Evolutionary conservation across 1,139 yeast species (phyloP).

Genomic region (Torulaspora pretoriensis): DNA sequence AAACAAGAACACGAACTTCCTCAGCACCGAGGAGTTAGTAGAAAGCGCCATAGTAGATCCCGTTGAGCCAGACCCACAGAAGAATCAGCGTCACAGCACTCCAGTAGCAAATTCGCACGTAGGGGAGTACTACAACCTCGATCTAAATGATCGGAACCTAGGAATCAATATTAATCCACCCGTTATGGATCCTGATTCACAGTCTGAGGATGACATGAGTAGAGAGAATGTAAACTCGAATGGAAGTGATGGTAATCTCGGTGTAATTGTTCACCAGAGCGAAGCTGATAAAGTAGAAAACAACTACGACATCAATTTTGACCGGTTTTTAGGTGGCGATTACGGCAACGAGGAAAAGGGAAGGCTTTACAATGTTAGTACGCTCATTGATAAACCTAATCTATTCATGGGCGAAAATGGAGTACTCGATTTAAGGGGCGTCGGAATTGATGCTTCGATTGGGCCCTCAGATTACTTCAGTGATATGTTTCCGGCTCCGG

Average conservation of each 20-base stretch:
- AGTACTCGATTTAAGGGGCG: constrained; percentile 19
- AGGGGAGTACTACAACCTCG: constrained; percentile 16
- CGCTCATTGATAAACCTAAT: constrained; percentile 25
- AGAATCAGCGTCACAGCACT: constrained; percentile 6
- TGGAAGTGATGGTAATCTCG: constrained; percentile 9
- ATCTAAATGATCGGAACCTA: constrained; percentile 14
- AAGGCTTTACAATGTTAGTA: constrained; percentile 22
- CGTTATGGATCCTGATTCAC: constrained; percentile 15
- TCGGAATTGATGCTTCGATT: constrained; percentile 18
- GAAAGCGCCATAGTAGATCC: constrained; percentile 56
- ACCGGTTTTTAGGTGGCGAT: constrained; percentile 16
- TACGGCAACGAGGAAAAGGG: constrained; percentile 9
- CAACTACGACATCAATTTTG: constrained; percentile 14
- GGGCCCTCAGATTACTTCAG: constrained; percentile 20
- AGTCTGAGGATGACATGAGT: constrained; percentile 13
- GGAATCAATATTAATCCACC: constrained; percentile 10
- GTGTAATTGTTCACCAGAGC: constrained; percentile 2
- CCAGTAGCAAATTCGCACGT: constrained; percentile 13
- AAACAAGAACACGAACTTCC: constrained; percentile 50
- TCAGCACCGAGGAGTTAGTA: constrained; percentile 60
- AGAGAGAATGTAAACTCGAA: constrained; percentile 4
- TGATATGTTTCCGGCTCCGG: constrained; percentile 19
- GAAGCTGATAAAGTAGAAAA: constrained; percentile 5
- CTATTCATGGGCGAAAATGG: constrained; percentile 18
- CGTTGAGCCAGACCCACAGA: constrained; percentile 33